A percentile compares a stretch with the other conserved stretches of the same genome.
Evolutionary conservation across 345 rosid species (phyloP).

Genomic region (Eucalyptus microcorys): DNA sequence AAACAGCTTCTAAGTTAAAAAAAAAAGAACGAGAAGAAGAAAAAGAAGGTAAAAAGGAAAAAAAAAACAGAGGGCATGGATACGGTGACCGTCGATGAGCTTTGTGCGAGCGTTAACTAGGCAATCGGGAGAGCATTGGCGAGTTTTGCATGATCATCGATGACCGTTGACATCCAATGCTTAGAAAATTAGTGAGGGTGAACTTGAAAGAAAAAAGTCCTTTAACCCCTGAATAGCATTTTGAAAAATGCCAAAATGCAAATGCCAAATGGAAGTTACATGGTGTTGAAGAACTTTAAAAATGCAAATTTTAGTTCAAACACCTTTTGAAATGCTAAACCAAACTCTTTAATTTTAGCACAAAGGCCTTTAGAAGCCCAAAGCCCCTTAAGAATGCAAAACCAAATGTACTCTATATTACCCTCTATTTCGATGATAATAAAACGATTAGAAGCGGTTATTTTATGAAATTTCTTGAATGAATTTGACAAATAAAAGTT

Average conservation of each 20-base stretch:
- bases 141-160: not conserved
- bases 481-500: not conserved
- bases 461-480: not conserved
- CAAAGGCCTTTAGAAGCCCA: not conserved
- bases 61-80: not conserved
- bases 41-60: not conserved
- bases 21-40: not conserved
- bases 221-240: rapidly evolving
- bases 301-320: not conserved
- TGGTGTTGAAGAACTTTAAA: not conserved
- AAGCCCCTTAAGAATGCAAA: not conserved
- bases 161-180: rapidly evolving
- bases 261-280: not conserved
- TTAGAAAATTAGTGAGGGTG: not conserved
- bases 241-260: not conserved
- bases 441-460: rapidly evolving
- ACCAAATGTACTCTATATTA: not conserved
- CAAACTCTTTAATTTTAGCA: not conserved
- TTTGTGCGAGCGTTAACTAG: rapidly evolving
- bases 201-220: not conserved
- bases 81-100: rapidly evolving
- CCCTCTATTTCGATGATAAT: not conserved
- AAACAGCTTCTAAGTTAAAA: not conserved
- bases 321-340: rapidly evolving
- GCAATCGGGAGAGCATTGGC: rapidly evolving